Evolutionary conservation across 139 green algal genomes (phyloP).

Genomic region (Yamagishiella unicocca): DNA sequence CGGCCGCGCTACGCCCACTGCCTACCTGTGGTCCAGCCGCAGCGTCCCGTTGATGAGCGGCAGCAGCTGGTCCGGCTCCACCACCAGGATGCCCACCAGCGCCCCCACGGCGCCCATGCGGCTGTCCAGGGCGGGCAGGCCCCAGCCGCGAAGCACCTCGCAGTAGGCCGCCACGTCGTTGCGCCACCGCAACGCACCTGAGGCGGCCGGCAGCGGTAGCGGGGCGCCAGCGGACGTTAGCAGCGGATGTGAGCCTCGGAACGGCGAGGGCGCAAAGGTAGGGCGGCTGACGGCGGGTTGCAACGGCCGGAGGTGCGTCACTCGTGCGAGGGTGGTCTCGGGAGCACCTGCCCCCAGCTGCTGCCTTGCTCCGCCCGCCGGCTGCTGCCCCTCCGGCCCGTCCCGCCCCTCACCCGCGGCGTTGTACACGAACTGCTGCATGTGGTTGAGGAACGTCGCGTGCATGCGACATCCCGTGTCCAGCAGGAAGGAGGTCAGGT

Average conservation of each 20-base stretch:
- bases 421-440: slow-evolving; percentile 47
- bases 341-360: background rate
- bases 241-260: too few species aligned
- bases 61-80: slow-evolving; percentile 80
- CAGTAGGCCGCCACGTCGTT: slow-evolving; percentile 33
- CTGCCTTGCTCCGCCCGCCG: background rate
- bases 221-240: too few species aligned
- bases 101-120: slow-evolving; percentile 10
- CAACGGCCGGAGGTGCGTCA: too few species aligned
- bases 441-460: slow-evolving; percentile 46
- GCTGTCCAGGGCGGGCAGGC: slow-evolving; percentile 13
- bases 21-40: slow-evolving; percentile 45
- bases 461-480: slow-evolving; percentile 58
- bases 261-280: too few species aligned
- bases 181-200: slow-evolving; percentile 37
- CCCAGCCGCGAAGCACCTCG: slow-evolving; percentile 11
- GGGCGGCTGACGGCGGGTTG: too few species aligned
- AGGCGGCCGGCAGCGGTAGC: too few species aligned
- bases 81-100: slow-evolving; percentile 81
- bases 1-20: background rate
- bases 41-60: slow-evolving; percentile 39
- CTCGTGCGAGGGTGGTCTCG: too few species aligned
- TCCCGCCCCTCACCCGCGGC: slow-evolving; percentile 14
- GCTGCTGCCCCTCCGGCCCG: background rate
- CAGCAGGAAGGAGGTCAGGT: slow-evolving; percentile 66